Conservation (phyloP, 768 basidiomycete genomes). For the Galerina sulciceps region DNA sequence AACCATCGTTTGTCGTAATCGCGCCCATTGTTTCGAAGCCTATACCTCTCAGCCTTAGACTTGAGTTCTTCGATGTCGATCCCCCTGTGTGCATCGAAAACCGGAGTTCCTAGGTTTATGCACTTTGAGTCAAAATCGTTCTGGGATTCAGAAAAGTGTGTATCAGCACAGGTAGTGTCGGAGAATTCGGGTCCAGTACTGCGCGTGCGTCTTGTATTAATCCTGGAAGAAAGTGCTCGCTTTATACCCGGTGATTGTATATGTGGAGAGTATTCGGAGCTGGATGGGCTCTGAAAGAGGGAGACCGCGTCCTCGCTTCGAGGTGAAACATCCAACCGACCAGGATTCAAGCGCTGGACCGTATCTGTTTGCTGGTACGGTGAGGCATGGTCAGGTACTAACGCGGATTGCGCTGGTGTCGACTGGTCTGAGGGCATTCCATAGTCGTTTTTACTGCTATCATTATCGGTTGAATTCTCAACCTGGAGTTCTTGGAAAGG, state of each 20-base stretch:
- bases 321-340: conserved; percentile 1
- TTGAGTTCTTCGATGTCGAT: conserved; percentile 58
- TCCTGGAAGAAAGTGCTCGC: conserved; percentile 18
- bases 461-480: background rate
- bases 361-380: conserved; percentile 1
- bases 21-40: conserved; percentile 52
- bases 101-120: conserved; percentile 50
- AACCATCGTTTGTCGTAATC: conserved; percentile 73
- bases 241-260: conserved; percentile 17
- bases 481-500: background rate
- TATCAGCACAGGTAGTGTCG: background rate
- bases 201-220: conserved; percentile 22
- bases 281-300: conserved; percentile 30
- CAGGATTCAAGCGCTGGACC: background rate
- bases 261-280: conserved; percentile 32
- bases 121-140: conserved; percentile 13
- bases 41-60: conserved; percentile 58
- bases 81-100: conserved; percentile 69
- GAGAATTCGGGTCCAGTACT: conserved; percentile 11
- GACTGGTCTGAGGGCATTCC: background rate
- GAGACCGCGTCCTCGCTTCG: conserved; percentile 33
- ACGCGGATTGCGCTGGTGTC: background rate
- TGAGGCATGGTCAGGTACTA: conserved; percentile 1
- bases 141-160: conserved; percentile 13
- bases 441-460: background rate